Conservation (phyloP, 176 grass and related monocot species). For the Elaeis guineensis region DNA sequence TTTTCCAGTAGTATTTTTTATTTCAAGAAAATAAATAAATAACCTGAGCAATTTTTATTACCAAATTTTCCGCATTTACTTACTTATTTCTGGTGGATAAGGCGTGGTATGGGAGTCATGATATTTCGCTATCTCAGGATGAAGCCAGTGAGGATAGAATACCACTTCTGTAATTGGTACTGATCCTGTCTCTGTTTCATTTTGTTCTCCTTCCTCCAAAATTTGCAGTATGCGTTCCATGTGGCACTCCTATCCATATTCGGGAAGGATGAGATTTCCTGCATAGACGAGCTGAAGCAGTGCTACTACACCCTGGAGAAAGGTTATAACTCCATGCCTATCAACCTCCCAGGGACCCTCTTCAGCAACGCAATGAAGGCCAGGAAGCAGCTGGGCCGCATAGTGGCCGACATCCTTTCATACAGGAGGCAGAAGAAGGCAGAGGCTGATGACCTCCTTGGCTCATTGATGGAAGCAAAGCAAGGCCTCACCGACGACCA, state of each 20-base stretch:
- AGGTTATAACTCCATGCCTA: slow-evolving; percentile 97
- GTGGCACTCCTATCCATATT: slow-evolving; percentile 95
- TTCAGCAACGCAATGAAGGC: slow-evolving; percentile 96
- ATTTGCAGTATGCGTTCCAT: slow-evolving; percentile 75
- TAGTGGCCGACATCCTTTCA: slow-evolving; percentile 22
- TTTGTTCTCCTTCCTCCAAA: background rate
- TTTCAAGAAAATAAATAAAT: too few relatives aligned
- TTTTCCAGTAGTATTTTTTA: too few relatives aligned
- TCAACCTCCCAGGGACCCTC: slow-evolving; percentile 84
- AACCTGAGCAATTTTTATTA: too few relatives aligned
- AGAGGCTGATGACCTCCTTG: slow-evolving; percentile 19
- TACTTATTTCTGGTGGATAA: too few relatives aligned
- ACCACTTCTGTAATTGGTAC: too few relatives aligned
- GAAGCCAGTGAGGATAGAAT: too few relatives aligned
- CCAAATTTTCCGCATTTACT: too few relatives aligned
- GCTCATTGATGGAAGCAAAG: slow-evolving; percentile 25
- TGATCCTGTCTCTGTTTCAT: background rate
- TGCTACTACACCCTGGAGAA: slow-evolving; percentile 94
- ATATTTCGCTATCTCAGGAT: too few relatives aligned
- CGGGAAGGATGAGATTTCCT: slow-evolving; percentile 68
- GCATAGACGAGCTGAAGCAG: slow-evolving; percentile 90
- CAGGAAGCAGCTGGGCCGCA: slow-evolving; percentile 39
- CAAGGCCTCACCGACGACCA: slow-evolving; percentile 39
- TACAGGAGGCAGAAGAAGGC: background rate
- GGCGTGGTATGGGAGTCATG: too few relatives aligned